Conservation (phyloP, 2,329 filamentous ascomycete genomes). For the Bretziella fagacearum region DNA sequence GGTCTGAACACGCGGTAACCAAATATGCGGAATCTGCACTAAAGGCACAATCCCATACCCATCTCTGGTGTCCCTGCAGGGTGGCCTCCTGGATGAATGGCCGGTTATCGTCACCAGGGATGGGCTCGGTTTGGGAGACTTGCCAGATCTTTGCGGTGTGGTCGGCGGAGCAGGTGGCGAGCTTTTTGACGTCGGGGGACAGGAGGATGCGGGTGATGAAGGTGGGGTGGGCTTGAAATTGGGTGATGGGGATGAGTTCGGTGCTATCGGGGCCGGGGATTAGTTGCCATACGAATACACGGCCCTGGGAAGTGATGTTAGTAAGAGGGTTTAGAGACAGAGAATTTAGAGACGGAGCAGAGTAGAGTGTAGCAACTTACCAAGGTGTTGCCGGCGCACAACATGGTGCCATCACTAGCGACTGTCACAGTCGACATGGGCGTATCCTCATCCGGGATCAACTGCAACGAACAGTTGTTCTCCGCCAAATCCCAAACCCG, state of each 20-base stretch:
- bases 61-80: constrained; percentile 76
- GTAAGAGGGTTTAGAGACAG: background rate
- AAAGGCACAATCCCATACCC: constrained; percentile 97
- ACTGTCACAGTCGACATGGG: constrained; percentile 90
- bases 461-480: constrained; percentile 90
- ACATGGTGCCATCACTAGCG: constrained; percentile 77
- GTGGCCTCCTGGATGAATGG: constrained; percentile 72
- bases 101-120: constrained; percentile 26
- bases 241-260: constrained; percentile 68
- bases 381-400: constrained; percentile 84
- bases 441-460: constrained; percentile 92
- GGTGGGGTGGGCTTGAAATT: constrained; percentile 78
- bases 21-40: constrained; percentile 84
- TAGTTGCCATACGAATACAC: constrained; percentile 94
- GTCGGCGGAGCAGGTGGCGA: constrained; percentile 85
- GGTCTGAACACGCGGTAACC: constrained; percentile 83
- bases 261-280: constrained; percentile 69
- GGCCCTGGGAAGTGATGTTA: constrained; percentile 42
- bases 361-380: too few species aligned
- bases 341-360: background rate
- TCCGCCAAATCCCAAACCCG: constrained; percentile 92
- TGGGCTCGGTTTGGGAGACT: constrained; percentile 50
- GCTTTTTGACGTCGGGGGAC: constrained; percentile 82
- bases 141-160: constrained; percentile 95
- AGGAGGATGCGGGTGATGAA: constrained; percentile 86